Evolutionary conservation across 306 rosid genomes (phyloP), one percentile per base, ranked within the genome.

Genomic region (Cicer arietinum): DNA sequence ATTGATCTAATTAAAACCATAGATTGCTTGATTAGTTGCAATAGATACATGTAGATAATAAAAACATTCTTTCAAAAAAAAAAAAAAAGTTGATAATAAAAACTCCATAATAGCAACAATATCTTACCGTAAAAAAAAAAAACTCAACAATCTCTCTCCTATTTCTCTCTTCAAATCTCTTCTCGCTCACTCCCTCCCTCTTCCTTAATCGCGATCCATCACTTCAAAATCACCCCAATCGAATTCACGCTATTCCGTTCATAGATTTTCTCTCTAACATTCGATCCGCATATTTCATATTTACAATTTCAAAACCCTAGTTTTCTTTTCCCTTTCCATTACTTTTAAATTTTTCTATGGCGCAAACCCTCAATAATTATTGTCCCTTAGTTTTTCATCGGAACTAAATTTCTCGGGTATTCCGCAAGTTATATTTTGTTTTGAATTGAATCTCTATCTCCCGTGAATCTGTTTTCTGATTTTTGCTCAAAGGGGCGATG

Each of bases 251-350:
- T 37, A 22, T 78, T 76, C n/a, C 62, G 18, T 47, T 47, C 68
- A 52, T 76, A 58, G 40, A 20, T 42, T 73, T 57, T 68, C 74
- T 79, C 79, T 17, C 10, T 57, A 52, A 7, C 59, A 65, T 82
- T 72, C 81, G 90, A 87, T 90, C 92, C 88, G 57, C 82, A 66
- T 74, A 53, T 70, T 76, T 37, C 57, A 30, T 42, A 35, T 58
- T 56, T 22, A 59, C 30, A 14, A 82, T 53, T 51, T 41, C 71
- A 80, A 82, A 88, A 86, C 90, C 91, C 89, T 85, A 89, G 63
- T 79, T 81, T 61, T 30, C 4, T 58, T 12, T 12, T 14, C 10
- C 41, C 8, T 16, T n/a, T 16, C 43, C 3, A 79, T 56, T 82
- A 4, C 37, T 30, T 30, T 30, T 30, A 30, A 30, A 30, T 17